Percentiles rank a stretch among this genome's conserved stretches.
Conservation (phyloP, 78 protist genomes). For the Emiliania huxleyi region DNA sequence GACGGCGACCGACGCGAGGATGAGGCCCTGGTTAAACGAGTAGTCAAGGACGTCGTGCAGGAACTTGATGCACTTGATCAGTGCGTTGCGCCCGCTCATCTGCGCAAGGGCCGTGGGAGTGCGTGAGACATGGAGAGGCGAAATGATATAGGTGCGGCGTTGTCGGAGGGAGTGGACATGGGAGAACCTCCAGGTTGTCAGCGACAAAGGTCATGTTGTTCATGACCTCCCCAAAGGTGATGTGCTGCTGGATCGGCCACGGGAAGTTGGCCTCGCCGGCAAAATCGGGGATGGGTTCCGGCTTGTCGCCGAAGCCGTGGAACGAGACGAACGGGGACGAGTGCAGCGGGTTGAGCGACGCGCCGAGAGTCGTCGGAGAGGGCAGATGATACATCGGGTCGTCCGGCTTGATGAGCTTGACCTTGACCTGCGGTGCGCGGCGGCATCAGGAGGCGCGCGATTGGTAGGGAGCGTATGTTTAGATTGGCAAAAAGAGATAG, state of each 20-base stretch:
- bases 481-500: too few species aligned
- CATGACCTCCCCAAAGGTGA: not conserved
- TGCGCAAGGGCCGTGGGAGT: too few species aligned
- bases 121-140: too few species aligned
- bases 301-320: not conserved
- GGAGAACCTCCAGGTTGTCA: slow-evolving; percentile 2
- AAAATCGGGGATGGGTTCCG: not conserved
- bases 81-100: not conserved
- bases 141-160: too few species aligned
- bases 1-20: not conserved
- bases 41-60: not conserved
- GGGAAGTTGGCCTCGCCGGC: not conserved
- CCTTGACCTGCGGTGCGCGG: too few species aligned
- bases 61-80: not conserved
- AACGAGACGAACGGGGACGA: not conserved
- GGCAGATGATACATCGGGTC: not conserved
- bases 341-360: not conserved
- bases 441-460: too few species aligned
- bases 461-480: too few species aligned
- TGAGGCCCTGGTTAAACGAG: not conserved
- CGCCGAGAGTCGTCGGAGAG: not conserved
- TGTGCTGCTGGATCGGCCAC: not conserved
- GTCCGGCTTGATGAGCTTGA: not conserved
- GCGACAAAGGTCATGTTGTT: not conserved
- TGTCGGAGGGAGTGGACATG: too few species aligned